phyloP scores from a whole-genome alignment of 108 stramenopile species.

The Pseudonitzschia multiseries region DNA sequence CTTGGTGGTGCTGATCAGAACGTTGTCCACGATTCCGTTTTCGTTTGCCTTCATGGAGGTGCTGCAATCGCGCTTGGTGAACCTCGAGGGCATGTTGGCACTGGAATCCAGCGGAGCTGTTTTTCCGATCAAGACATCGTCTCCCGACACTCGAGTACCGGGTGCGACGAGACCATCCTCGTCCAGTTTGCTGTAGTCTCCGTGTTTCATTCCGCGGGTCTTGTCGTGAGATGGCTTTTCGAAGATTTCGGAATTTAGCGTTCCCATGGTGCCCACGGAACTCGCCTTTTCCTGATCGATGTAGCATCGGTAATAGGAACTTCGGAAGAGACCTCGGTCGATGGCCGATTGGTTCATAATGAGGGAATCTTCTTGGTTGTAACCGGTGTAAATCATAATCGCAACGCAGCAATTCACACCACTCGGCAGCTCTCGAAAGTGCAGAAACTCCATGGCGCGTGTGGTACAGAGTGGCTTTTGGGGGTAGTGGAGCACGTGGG shows the following conservation, averaged over 20 bases:
- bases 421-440: constrained; percentile 97
- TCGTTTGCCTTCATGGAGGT: constrained; percentile 97
- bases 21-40: constrained; percentile 96
- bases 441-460: constrained; percentile 96
- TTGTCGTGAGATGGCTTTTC: constrained; percentile 86
- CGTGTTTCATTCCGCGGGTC: constrained; percentile 88
- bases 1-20: constrained; percentile 84
- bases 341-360: constrained; percentile 98
- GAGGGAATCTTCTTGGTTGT: constrained; percentile 99
- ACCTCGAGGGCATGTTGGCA: constrained; percentile 76
- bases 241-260: constrained; percentile 87
- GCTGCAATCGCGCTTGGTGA: constrained; percentile 93
- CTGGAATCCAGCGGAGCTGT: constrained; percentile 84
- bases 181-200: constrained; percentile 97
- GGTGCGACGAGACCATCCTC: constrained; percentile 96
- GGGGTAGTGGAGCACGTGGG: constrained; percentile 99
- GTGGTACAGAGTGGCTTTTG: constrained; percentile 98
- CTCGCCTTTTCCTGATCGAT: constrained; percentile 89
- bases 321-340: constrained; percentile 98
- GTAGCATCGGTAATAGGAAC: constrained; percentile 94
- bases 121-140: constrained; percentile 97
- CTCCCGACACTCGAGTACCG: constrained; percentile 94
- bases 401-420: constrained; percentile 97
- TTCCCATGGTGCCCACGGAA: constrained; percentile 73
- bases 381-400: constrained; percentile 99